Conservation (phyloP, 805 yeast species). For the Pichia manshurica region DNA sequence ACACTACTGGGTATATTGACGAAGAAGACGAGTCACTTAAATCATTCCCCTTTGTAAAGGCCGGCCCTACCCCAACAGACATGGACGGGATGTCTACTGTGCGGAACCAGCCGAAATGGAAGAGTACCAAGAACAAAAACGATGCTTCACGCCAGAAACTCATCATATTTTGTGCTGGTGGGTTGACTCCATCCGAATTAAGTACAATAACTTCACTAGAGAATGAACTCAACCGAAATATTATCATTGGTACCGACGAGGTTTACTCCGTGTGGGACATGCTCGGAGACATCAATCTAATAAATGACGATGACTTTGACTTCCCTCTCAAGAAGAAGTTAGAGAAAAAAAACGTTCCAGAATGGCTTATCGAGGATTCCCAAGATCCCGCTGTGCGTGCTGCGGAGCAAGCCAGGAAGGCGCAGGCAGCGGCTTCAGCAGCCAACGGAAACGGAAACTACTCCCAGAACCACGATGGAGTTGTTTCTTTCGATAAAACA, state of each 20-base stretch:
- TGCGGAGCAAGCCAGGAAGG: not conserved
- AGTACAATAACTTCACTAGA: constrained; percentile 71
- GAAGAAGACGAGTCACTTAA: constrained; percentile 38
- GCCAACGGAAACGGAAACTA: constrained; percentile 5
- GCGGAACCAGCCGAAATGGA: constrained; percentile 29
- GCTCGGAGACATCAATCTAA: constrained; percentile 28
- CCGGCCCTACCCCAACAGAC: constrained; percentile 26
- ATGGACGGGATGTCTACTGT: constrained; percentile 12
- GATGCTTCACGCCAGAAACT: constrained; percentile 53
- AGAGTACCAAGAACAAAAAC: constrained; percentile 20
- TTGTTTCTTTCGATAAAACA: too few relatives aligned
- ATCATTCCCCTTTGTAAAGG: constrained; percentile 45
- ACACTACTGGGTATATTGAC: constrained; percentile 10
- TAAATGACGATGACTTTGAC: constrained; percentile 24
- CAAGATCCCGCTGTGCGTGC: constrained; percentile 9
- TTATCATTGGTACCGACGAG: constrained; percentile 77
- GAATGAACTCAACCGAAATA: constrained; percentile 55
- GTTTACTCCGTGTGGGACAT: constrained; percentile 42
- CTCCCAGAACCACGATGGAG: too few relatives aligned
- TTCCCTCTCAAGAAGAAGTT: constrained; percentile 24
- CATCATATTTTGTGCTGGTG: constrained; percentile 83
- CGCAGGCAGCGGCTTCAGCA: constrained; percentile 3
- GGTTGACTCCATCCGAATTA: constrained; percentile 77
- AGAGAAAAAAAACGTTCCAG: constrained; percentile 19
- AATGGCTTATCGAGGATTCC: constrained; percentile 19